A percentile compares a stretch with the other conserved stretches of the same genome.
Conservation (phyloP, 2,329 filamentous ascomycete species). For the Acephala macrosclerotiorum region DNA sequence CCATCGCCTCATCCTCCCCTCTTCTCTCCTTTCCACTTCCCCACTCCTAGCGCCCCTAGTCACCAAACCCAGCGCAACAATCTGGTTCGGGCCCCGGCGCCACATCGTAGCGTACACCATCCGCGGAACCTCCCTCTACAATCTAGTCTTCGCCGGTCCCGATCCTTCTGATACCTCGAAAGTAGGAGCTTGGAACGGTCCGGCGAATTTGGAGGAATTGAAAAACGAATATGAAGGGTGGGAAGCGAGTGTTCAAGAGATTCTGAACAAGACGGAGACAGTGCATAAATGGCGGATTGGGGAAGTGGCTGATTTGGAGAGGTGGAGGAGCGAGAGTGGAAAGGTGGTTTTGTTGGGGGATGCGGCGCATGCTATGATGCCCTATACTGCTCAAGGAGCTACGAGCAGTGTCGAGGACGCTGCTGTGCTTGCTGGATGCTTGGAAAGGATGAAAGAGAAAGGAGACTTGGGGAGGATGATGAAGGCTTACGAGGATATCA, state of each 20-base stretch:
- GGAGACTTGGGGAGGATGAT: slow-evolving; percentile 4
- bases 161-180: background rate
- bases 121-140: slow-evolving; percentile 4
- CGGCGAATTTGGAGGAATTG: slow-evolving; percentile 10
- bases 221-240: slow-evolving; percentile 13
- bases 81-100: slow-evolving; percentile 15
- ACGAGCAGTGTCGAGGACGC: slow-evolving; percentile 15
- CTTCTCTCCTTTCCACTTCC: background rate
- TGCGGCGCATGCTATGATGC: slow-evolving; percentile 21
- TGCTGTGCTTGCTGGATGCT: slow-evolving; percentile 3
- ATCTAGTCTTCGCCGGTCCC: slow-evolving; percentile 8
- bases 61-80: background rate
- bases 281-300: slow-evolving; percentile 16
- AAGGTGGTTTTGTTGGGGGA: slow-evolving; percentile 14
- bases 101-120: slow-evolving; percentile 22
- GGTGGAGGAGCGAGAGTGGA: slow-evolving; percentile 13
- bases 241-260: slow-evolving; percentile 5
- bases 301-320: slow-evolving; percentile 7
- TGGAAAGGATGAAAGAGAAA: background rate
- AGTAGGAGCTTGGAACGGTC: slow-evolving; percentile 8
- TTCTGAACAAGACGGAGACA: slow-evolving; percentile 1
- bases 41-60: slow-evolving; percentile 5
- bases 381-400: slow-evolving; percentile 20
- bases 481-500: slow-evolving; percentile 15
- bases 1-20: slow-evolving; percentile 12